Percentiles rank a stretch among this genome's conserved stretches.
Evolutionary conservation across 2,329 filamentous ascomycete species (phyloP).

Genomic region (Sarocladiaceae sp.): DNA sequence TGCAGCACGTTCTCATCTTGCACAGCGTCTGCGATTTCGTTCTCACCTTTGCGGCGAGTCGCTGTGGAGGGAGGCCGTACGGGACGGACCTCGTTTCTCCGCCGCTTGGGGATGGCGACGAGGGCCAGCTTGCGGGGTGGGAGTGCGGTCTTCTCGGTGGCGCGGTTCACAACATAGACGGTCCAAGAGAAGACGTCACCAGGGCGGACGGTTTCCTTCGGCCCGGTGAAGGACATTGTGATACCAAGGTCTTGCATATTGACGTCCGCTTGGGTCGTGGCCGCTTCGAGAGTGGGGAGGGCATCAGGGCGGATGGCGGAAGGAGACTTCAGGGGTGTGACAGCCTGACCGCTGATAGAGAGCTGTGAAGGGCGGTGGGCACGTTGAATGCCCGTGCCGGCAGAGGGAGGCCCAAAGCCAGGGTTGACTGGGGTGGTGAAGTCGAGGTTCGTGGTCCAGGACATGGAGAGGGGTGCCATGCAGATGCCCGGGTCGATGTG

Average conservation of each 20-base stretch:
- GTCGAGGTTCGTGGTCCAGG: constrained; percentile 64
- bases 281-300: constrained; percentile 51
- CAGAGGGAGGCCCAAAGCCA: constrained; percentile 48
- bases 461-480: constrained; percentile 55
- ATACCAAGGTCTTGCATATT: constrained; percentile 58
- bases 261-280: constrained; percentile 38
- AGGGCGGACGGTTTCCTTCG: constrained; percentile 46
- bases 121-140: constrained; percentile 62
- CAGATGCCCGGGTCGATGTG: constrained; percentile 50
- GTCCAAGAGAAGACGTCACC: constrained; percentile 67
- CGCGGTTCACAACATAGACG: constrained; percentile 70
- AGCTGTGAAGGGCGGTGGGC: constrained; percentile 58
- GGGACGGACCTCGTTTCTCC: constrained; percentile 49
- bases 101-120: constrained; percentile 58
- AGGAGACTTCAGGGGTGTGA: constrained; percentile 50
- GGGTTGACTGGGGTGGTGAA: constrained; percentile 62
- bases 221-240: constrained; percentile 67
- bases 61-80: constrained; percentile 46
- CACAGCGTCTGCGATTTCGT: constrained; percentile 56
- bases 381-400: constrained; percentile 53
- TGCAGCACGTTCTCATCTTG: constrained; percentile 67
- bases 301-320: constrained; percentile 53
- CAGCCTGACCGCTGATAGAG: constrained; percentile 49
- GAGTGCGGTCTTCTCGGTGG: constrained; percentile 34
- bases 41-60: constrained; percentile 27